Conservation (phyloP, 371 early-diverging fungal species). For the Synchytrium microbalum region DNA sequence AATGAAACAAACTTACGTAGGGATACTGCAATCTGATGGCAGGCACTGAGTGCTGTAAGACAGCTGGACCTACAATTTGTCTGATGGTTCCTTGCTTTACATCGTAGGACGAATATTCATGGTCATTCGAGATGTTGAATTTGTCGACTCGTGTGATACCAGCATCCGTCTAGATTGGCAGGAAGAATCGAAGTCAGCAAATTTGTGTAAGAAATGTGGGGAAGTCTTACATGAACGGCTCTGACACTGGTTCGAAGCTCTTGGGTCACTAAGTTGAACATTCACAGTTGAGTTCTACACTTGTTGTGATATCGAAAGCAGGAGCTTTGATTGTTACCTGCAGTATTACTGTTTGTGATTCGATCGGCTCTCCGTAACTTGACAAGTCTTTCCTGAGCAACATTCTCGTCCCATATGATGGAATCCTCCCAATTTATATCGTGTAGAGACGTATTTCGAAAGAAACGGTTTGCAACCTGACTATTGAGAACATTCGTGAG, state of each 20-base stretch:
- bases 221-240: neutral
- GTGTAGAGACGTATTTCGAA: constrained; percentile 28
- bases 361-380: constrained; percentile 36
- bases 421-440: constrained; percentile 39
- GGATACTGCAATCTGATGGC: constrained; percentile 83
- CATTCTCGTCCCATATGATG: constrained; percentile 65
- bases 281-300: no score
- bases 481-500: no score
- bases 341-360: constrained; percentile 1
- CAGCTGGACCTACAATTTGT: constrained; percentile 83
- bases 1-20: constrained; percentile 41
- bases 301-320: constrained; percentile 21
- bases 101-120: constrained; percentile 72
- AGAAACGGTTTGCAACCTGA: constrained; percentile 1
- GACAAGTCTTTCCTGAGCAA: neutral
- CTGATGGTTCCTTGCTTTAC: constrained; percentile 71
- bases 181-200: constrained; percentile 15
- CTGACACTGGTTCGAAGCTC: constrained; percentile 2
- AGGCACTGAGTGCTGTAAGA: constrained; percentile 90
- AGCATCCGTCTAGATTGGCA: constrained; percentile 14
- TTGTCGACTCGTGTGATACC: constrained; percentile 44
- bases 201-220: constrained; percentile 1
- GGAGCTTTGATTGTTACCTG: constrained; percentile 44
- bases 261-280: constrained; percentile 5
- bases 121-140: constrained; percentile 95